Evolutionary conservation across 106 monocot genomes (phyloP).

Genomic region (Narthecium ossifragum): DNA sequence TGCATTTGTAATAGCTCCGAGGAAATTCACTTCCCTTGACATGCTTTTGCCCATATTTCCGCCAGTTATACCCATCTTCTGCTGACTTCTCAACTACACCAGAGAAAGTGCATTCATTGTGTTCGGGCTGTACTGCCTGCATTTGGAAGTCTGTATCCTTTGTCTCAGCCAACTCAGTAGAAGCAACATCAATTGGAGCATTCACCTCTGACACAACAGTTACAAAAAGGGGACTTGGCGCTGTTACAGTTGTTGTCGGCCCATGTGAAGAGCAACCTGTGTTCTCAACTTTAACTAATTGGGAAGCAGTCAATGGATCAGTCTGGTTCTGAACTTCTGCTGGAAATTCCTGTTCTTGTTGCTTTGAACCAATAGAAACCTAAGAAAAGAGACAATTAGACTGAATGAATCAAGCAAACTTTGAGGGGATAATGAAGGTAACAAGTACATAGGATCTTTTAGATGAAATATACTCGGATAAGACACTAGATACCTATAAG

Average conservation of each 20-base stretch:
- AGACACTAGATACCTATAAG: no score
- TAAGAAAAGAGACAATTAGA: no score
- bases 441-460: no score
- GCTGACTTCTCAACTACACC: conserved; percentile 37
- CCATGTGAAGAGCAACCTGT: conserved; percentile 21
- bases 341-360: conserved; percentile 23
- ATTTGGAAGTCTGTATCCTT: conserved; percentile 26
- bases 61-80: conserved; percentile 98
- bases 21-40: conserved; percentile 99
- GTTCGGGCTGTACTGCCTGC: conserved; percentile 23
- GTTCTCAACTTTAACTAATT: conserved; percentile 23
- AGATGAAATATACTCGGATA: no score
- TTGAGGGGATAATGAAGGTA: no score
- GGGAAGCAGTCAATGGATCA: conserved; percentile 8
- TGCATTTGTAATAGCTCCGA: conserved; percentile 94
- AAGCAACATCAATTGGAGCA: conserved; percentile 18
- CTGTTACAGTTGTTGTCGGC: conserved; percentile 10
- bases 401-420: no score
- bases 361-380: conserved; percentile 20
- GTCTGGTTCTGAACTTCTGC: conserved; percentile 24
- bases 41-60: conserved; percentile 98
- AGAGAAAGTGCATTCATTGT: conserved; percentile 21
- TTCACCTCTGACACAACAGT: conserved; percentile 1
- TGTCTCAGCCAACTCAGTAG: conserved; percentile 27
- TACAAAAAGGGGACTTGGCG: conserved; percentile 24